phyloP scores from a whole-genome alignment of 306 rosid genomes.

The Vachellia collinsii region DNA sequence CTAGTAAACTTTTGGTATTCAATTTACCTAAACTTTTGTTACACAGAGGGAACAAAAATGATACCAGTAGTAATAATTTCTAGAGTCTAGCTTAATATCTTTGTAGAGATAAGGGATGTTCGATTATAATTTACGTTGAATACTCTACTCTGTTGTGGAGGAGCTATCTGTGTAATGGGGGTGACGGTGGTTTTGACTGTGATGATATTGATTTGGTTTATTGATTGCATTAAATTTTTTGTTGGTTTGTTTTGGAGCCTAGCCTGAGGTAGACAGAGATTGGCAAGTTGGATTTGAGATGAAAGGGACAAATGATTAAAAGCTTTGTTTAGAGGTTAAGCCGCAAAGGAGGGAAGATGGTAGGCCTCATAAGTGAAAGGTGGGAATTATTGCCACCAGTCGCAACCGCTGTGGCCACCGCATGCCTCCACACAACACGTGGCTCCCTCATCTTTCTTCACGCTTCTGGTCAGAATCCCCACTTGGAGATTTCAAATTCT shows the following conservation, averaged over 20 bases:
- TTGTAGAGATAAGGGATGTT: not conserved
- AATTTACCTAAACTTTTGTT: no score
- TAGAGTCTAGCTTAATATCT: not conserved
- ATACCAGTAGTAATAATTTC: no score
- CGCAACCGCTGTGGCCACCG: constrained; percentile 47
- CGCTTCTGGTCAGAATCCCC: no score
- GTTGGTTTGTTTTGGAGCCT: not conserved
- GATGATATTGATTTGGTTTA: not conserved
- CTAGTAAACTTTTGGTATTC: no score
- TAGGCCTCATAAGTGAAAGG: constrained; percentile 15
- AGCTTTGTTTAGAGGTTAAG: not conserved
- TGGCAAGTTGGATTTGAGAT: not conserved
- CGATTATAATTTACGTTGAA: not conserved
- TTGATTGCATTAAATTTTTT: not conserved
- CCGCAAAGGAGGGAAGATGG: constrained; percentile 49
- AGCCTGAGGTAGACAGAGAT: not conserved
- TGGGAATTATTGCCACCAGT: constrained; percentile 34
- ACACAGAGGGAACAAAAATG: no score
- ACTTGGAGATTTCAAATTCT: no score
- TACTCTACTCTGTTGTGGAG: not conserved
- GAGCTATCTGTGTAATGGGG: not conserved
- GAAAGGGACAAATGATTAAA: not conserved
- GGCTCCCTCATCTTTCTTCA: constrained; percentile 24
- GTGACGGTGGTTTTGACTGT: not conserved
- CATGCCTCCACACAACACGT: constrained; percentile 44